Conservation (phyloP, 129 eudicot species). For the Pittosporum tobira region DNA sequence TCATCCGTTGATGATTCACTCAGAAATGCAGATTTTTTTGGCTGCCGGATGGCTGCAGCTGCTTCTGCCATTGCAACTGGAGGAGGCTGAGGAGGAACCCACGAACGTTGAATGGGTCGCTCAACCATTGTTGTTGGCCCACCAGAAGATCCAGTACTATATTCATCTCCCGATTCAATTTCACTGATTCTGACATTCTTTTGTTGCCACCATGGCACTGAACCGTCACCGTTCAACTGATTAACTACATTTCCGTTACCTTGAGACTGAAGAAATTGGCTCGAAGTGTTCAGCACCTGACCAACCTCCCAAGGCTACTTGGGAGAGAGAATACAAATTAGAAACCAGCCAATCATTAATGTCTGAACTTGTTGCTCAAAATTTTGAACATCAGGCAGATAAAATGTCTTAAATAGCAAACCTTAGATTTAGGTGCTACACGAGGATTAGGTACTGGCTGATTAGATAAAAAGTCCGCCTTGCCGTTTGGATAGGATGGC, state of each 20-base stretch:
- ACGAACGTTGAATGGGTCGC: slow-evolving; percentile 26
- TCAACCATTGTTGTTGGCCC: slow-evolving; percentile 9
- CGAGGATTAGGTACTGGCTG: slow-evolving; percentile 84
- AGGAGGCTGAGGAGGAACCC: slow-evolving; percentile 51
- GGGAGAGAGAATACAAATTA: slow-evolving; percentile 3
- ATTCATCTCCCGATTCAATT: slow-evolving; percentile 19
- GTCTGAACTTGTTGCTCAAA: not conserved
- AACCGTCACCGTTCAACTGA: slow-evolving; percentile 26
- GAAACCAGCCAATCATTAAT: not conserved
- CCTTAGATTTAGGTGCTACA: slow-evolving; percentile 76
- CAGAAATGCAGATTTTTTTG: slow-evolving; percentile 29
- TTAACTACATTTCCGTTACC: slow-evolving; percentile 6
- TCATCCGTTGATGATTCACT: slow-evolving; percentile 26
- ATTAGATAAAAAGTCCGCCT: slow-evolving; percentile 58
- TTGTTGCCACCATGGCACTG: slow-evolving; percentile 35
- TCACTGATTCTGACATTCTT: slow-evolving; percentile 31
- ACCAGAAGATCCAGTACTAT: slow-evolving; percentile 16
- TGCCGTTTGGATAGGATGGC: slow-evolving; percentile 51
- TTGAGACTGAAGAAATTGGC: slow-evolving; percentile 33
- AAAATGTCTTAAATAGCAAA: slow-evolving; percentile 9
- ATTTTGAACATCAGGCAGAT: not conserved
- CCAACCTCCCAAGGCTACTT: slow-evolving; percentile 75
- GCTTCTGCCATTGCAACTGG: slow-evolving; percentile 52
- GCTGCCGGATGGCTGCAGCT: slow-evolving; percentile 48
- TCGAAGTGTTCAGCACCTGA: slow-evolving; percentile 40